Base-by-base conservation (phyloP, 2,329 filamentous ascomycete species). In the Aspergillus melleus region DNA sequence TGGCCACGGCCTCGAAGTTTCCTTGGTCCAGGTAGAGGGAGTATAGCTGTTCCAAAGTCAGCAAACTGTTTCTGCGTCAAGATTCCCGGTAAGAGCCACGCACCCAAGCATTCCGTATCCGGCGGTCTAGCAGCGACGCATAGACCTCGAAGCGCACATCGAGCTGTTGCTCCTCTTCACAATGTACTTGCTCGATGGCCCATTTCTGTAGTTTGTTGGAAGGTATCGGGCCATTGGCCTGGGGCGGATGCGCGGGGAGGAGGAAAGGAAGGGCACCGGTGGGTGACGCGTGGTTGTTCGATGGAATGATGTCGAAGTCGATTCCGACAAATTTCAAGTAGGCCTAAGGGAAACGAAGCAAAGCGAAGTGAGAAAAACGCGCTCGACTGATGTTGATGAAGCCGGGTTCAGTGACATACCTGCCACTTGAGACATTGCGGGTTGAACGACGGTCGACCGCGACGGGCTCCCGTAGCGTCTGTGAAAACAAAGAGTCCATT, bases 381-480 rank as follows among this genome's bases (percentile, higher is more conserved):
- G 19, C 32, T 24, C 22, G 26, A 4, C 29, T n/a, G 44, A 20
- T 19, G 16, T 24, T 29, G 6, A 16, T n/a, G 19, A 14, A 19
- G 6, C 14, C 20, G 14, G 32, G 22, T 19, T 12, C 19, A 22
- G 22, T 47, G 44, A 66, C 66, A 66, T 69, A 94, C 92, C 90
- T 98, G 95, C 92, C 92, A 98, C 81, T 94, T 96, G 71, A 98
- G 81, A 80, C 95, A 99, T 60, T 88, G 87, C 11, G 95, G 95
- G 74, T 98, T 98, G 79, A 90, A 96, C 65, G 91, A 96, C 26
- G 92, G 90, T 30, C 81, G 78, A 4, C 87, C 87, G 44, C 72
- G 72, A 58, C 76, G 74, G 36, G 87, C 89, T 68, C 86, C 89
- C n/a, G 83, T 78, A 1, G 85, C 79, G 14, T 83, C 86, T 61